A percentile compares a stretch with the other conserved stretches of the same genome.
These are phyloP conservation scores for Anthoceros angustus DNA, from an alignment of 225 moss, liverwort and hornwort species.

Conservation along the genomic window DNA sequence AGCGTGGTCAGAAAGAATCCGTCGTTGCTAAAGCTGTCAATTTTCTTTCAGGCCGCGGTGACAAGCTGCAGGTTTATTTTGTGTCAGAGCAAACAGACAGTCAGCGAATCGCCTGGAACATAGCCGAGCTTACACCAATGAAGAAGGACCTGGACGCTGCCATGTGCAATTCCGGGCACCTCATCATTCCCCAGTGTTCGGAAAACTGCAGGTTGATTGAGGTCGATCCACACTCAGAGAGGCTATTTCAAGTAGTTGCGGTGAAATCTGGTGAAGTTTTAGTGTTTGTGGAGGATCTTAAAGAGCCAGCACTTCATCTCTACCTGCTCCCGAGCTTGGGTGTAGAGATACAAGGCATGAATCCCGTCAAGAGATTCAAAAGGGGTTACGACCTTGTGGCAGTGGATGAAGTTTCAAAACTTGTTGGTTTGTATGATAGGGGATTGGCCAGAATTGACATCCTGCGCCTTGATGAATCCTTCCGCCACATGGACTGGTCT, in stretches of 20 bases:
- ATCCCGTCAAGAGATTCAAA: conserved; percentile 3
- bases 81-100: no score
- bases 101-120: conserved; percentile 12
- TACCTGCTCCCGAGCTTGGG: conserved; percentile 20
- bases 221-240: conserved; percentile 13
- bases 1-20: no score
- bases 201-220: conserved; percentile 12
- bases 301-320: conserved; percentile 5
- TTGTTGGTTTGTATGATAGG: conserved; percentile 21
- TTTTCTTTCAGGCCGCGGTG: not conserved
- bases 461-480: conserved; percentile 21
- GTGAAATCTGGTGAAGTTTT: conserved; percentile 21
- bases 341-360: not conserved
- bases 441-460: conserved; percentile 7
- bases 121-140: no score
- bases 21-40: no score
- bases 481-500: conserved; percentile 17
- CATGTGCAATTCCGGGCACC: not conserved
- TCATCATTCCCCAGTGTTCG: conserved; percentile 11
- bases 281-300: conserved; percentile 8
- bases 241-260: conserved; percentile 11
- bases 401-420: conserved; percentile 30
- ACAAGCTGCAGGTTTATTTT: not conserved
- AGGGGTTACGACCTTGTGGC: conserved; percentile 20
- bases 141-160: not conserved